phyloP scores from a whole-genome alignment of 768 basidiomycete genomes.

The Suillus lakei region DNA sequence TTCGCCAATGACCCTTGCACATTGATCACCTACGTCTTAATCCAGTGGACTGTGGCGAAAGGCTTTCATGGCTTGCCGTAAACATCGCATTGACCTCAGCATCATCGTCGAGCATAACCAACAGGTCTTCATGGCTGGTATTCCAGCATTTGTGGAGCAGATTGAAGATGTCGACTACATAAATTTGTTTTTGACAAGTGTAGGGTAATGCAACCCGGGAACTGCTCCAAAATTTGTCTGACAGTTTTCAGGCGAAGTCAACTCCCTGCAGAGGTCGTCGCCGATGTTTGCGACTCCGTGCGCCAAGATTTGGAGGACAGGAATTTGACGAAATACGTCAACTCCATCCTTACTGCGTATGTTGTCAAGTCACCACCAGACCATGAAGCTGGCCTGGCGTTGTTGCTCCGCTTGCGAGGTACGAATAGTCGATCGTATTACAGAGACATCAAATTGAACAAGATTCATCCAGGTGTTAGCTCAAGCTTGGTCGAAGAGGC shows the following conservation, averaged over 20 bases:
- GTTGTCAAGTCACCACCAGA: slow-evolving; percentile 92
- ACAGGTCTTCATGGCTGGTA: slow-evolving; percentile 61
- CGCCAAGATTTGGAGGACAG: slow-evolving; percentile 70
- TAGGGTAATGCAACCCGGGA: slow-evolving; percentile 61
- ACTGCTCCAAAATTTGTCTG: slow-evolving; percentile 3
- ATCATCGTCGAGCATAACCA: slow-evolving; percentile 84
- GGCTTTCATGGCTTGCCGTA: slow-evolving; percentile 90
- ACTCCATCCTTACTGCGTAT: slow-evolving; percentile 90
- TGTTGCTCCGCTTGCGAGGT: slow-evolving; percentile 84
- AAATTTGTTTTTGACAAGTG: slow-evolving; percentile 85
- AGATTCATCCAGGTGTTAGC: slow-evolving; percentile 40
- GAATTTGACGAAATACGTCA: slow-evolving; percentile 82
- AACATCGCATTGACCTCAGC: slow-evolving; percentile 92
- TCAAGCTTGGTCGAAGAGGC: slow-evolving; percentile 90
- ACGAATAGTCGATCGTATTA: slow-evolving; percentile 11
- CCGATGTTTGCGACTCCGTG: slow-evolving; percentile 77
- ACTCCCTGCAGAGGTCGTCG: slow-evolving; percentile 60
- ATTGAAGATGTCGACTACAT: slow-evolving; percentile 90
- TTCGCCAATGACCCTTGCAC: slow-evolving; percentile 6
- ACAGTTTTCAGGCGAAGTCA: slow-evolving; percentile 58
- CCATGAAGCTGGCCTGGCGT: slow-evolving; percentile 79
- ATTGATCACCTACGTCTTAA: not conserved
- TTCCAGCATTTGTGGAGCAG: slow-evolving; percentile 79
- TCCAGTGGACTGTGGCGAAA: slow-evolving; percentile 77
- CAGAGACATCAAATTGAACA: not conserved